Conservation (phyloP, 2,329 filamentous ascomycete species). For the Ophiocordyceps sinensis region DNA sequence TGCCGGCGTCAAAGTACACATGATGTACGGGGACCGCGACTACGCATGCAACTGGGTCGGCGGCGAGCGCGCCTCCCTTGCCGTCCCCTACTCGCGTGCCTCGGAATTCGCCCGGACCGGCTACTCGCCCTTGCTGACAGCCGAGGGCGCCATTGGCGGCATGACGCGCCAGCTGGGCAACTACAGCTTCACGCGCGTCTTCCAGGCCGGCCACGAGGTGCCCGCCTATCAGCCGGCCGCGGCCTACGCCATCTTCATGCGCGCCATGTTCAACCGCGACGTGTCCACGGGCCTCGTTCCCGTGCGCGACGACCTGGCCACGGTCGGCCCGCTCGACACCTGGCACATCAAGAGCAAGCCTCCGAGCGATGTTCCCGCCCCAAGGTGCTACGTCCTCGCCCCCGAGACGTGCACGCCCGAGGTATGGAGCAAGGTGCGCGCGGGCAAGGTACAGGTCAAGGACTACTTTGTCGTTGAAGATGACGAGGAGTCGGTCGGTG, state of each 20-base stretch:
- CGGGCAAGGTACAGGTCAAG: constrained; percentile 35
- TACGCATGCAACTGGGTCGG: constrained; percentile 53
- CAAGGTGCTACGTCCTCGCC: constrained; percentile 45
- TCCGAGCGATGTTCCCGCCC: constrained; percentile 23
- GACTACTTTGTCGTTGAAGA: constrained; percentile 16
- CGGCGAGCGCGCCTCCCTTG: constrained; percentile 53
- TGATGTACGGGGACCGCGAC: constrained; percentile 54
- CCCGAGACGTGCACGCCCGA: constrained; percentile 40
- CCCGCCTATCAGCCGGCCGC: constrained; percentile 45
- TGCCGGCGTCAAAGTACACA: constrained; percentile 50
- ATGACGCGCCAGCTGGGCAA: constrained; percentile 56
- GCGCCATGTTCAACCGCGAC: neutral
- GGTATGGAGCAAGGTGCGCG: constrained; percentile 34
- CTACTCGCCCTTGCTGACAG: constrained; percentile 26
- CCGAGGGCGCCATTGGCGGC: constrained; percentile 45
- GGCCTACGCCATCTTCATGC: constrained; percentile 36
- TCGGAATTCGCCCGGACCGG: constrained; percentile 41
- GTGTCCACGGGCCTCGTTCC: neutral
- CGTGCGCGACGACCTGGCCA: neutral
- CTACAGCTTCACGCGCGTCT: constrained; percentile 42
- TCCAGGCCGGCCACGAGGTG: constrained; percentile 49
- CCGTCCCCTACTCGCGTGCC: constrained; percentile 36
- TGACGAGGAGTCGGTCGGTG: neutral
- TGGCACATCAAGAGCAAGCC: constrained; percentile 44
- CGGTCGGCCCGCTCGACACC: constrained; percentile 13